Conservation (phyloP, 305 asterid species). For the Fraxinus sp. region DNA sequence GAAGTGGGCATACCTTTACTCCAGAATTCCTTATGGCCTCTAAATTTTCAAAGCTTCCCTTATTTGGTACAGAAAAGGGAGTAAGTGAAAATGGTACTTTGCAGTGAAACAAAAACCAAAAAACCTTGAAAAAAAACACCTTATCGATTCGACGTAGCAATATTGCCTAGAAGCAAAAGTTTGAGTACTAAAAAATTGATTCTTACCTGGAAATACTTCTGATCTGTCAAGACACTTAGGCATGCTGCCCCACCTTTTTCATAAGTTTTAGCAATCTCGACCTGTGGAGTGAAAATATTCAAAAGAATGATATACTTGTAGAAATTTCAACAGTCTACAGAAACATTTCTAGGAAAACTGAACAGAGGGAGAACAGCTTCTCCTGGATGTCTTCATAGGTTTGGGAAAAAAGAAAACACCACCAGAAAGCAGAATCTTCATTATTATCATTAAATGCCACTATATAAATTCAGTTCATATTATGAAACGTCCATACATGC, state of each 20-base stretch:
- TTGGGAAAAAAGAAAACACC: background rate
- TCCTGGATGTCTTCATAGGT: background rate
- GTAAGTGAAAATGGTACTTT: background rate
- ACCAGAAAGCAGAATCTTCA: background rate
- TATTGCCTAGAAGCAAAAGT: background rate
- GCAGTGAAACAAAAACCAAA: background rate
- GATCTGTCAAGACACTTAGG: slow-evolving; percentile 89
- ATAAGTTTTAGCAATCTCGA: slow-evolving; percentile 88
- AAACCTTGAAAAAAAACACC: slow-evolving; percentile 4
- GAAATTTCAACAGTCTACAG: background rate
- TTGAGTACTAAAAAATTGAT: background rate
- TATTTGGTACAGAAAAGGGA: slow-evolving; percentile 18
- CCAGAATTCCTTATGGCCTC: slow-evolving; percentile 76
- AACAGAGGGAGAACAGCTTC: background rate
- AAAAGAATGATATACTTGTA: background rate
- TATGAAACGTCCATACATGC: background rate
- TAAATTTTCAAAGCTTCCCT: slow-evolving; percentile 92
- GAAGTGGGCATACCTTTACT: slow-evolving; percentile 57
- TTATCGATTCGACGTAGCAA: background rate
- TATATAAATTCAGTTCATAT: background rate
- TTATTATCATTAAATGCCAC: background rate
- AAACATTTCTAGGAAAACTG: background rate
- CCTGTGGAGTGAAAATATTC: slow-evolving; percentile 42
- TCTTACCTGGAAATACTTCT: slow-evolving; percentile 77
- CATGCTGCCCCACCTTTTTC: slow-evolving; percentile 98